Evolutionary conservation across 176 grass and related monocot genomes (phyloP), one percentile per base, ranked within the genome.

Genomic region (Phoenix dactylifera): DNA sequence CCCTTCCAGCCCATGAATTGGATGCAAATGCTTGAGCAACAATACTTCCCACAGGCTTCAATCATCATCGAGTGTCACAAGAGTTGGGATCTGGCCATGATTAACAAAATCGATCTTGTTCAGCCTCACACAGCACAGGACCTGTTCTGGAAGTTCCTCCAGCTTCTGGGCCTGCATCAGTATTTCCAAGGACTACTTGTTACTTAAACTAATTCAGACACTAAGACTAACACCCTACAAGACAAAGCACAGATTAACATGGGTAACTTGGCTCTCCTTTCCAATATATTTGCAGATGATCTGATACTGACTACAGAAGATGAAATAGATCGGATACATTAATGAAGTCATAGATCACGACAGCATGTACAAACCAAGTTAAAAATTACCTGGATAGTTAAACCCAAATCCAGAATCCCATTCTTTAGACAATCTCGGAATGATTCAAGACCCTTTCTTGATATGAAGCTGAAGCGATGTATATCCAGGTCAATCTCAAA

Each of bases 401-500:
- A 78, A 26, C 93, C 87, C 49, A 89, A 72, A 83, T 89, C 72
- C 55, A 92, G 72, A 29, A 89, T 71, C 2, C 93, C 87, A 58
- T 98, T 71, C 22, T 91, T 92, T 30, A 97, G 56, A 14, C 78
- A 57, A 25, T 91, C 81, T 35, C 81, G 63, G 55, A 92, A 91
- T 55, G 84, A 65, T 79, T 97, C 84, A 0, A 97, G 79, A 52
- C 87, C 87, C 79, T 85, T 88, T 22, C 93, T 76, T 23, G 87
- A 88, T 75, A 97, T 83, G 71, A 75, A 88, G 76, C 84, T 92
- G 72, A 88, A 97, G 15, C 84, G 87, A 67, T 97, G 87, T 25
- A 97, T 80, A 76, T 97, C 93, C 18, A 91, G 55, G 52, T 97
- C 87, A 9, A 97, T 88, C 82, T 97, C 93, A 35, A 97, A 91